Evolutionary conservation across 2,329 filamentous ascomycete genomes (phyloP), one percentile per base, ranked within the genome.

Genomic region (Botrytis elliptica): DNA sequence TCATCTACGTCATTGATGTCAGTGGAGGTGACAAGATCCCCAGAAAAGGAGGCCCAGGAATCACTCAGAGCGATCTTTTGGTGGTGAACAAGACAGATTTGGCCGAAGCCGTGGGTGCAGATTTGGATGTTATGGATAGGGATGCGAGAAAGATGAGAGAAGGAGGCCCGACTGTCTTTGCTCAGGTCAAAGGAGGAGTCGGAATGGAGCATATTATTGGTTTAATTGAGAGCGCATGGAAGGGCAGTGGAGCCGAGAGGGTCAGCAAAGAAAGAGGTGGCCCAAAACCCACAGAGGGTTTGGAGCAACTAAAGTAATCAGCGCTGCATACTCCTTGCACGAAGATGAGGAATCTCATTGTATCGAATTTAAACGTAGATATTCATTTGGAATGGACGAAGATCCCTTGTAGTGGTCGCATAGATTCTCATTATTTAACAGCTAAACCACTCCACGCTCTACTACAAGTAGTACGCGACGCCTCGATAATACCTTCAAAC

Each of bases 1-100:
- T 99, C 83, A 92, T 99, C 84, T 99, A 99, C 82, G 96, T 99
- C 44, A 98, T 99, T 79, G 96, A 99, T 83, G 96, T 99, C 29
- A 93, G 91, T 73, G 96, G 96, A 36, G 96, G 96, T 20, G 96
- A 99, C 83, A 99, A 99, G 88, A 92, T 99, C 69, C 96, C 96
- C 0, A 85, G 96, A 42, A 99, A 99, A 85, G 96, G 96, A 42
- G 96, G 96, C 0, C 96, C 96, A 0, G 96, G 96, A 1, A 99
- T 99, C 82, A 99, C 96, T 8, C 95, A 98, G 85, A 96, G 93
- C 79, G 96, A 99, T 81, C 82, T 99, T 82, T 84, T 99, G 77
- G 88, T 99, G 33, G 93, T 99, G 70, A 99, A 99, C 84, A 99
- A 99, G 90, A 97, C 95, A 63, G 96, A 99, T 84, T 83, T 99